Conservation (phyloP, 2,329 filamentous ascomycete species). For the Remersonia thermophila region DNA sequence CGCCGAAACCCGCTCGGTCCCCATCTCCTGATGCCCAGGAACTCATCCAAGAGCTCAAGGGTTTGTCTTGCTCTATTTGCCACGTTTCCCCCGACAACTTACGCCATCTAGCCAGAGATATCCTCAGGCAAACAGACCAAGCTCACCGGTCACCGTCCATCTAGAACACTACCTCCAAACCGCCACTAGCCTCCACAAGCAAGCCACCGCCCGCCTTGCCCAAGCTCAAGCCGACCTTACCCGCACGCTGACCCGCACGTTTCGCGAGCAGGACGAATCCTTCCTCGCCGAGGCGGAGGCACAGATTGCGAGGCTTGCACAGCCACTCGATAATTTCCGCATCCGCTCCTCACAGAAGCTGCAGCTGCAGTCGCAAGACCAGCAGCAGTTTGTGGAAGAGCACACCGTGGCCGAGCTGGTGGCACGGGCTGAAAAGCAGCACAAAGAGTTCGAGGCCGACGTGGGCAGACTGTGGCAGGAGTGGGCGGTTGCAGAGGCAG, state of each 20-base stretch:
- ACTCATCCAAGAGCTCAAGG: conserved; percentile 10
- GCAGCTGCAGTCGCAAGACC: neutral
- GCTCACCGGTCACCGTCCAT: neutral
- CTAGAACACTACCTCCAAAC: conserved; percentile 13
- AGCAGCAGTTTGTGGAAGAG: neutral
- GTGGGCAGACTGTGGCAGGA: conserved; percentile 11
- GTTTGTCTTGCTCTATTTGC: neutral
- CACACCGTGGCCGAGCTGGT: conserved; percentile 8
- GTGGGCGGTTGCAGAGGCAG: conserved; percentile 9
- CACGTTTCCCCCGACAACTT: too few relatives aligned
- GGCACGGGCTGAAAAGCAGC: conserved; percentile 1
- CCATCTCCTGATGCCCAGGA: conserved; percentile 7
- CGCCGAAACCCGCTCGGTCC: neutral
- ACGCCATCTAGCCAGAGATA: too few relatives aligned
- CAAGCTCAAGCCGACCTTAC: conserved; percentile 7
- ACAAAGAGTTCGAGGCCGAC: conserved; percentile 6
- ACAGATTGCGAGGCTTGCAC: conserved; percentile 4
- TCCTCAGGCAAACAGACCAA: too few relatives aligned
- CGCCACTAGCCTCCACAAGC: conserved; percentile 8
- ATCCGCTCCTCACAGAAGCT: conserved; percentile 2
- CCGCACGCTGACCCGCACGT: neutral
- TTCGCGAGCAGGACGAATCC: conserved; percentile 2
- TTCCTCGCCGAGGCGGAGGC: conserved; percentile 7
- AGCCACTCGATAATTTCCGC: conserved; percentile 7
- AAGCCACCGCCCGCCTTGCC: conserved; percentile 6